phyloP scores from a whole-genome alignment of 176 grass and related monocot genomes.

The Carex scoparia region DNA sequence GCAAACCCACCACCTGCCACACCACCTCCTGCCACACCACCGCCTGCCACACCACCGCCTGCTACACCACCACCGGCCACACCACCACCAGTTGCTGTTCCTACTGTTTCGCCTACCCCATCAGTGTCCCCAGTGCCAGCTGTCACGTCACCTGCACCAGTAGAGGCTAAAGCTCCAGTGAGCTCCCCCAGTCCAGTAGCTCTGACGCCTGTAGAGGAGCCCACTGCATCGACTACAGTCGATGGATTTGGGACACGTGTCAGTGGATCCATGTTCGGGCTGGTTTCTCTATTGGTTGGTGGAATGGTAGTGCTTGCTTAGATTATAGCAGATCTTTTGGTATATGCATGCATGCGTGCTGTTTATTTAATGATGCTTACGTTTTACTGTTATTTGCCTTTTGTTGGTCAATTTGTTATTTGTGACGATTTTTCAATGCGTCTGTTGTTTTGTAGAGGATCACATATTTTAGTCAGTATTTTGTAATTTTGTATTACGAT shows the following conservation, averaged over 20 bases:
- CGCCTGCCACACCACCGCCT: conserved; percentile 22
- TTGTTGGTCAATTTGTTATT: conserved; percentile 27
- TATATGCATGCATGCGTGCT: conserved; percentile 11
- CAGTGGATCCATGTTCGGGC: conserved; percentile 4
- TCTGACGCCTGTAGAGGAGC: conserved; percentile 14
- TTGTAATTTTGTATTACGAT: conserved; percentile 12
- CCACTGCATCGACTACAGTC: not conserved
- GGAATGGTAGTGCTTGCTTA: conserved; percentile 26
- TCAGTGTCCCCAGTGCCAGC: conserved; percentile 17
- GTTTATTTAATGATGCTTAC: conserved; percentile 3
- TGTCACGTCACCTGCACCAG: conserved; percentile 14
- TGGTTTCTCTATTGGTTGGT: conserved; percentile 21
- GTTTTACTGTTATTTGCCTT: not conserved
- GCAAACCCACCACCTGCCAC: not conserved
- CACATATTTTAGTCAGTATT: conserved; percentile 11
- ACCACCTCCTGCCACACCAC: conserved; percentile 9
- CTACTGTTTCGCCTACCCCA: conserved; percentile 33
- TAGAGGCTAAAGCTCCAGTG: conserved; percentile 14
- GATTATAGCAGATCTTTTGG: not conserved
- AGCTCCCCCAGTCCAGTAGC: not conserved
- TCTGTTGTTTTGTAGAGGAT: conserved; percentile 27
- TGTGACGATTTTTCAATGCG: conserved; percentile 18
- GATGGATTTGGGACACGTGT: conserved; percentile 4
- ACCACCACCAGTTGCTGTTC: conserved; percentile 28
- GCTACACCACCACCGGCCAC: conserved; percentile 16